A percentile compares a stretch with the other conserved stretches of the same genome.
Evolutionary conservation across 345 rosid genomes (phyloP).

Genomic region (Litchi chinensis): DNA sequence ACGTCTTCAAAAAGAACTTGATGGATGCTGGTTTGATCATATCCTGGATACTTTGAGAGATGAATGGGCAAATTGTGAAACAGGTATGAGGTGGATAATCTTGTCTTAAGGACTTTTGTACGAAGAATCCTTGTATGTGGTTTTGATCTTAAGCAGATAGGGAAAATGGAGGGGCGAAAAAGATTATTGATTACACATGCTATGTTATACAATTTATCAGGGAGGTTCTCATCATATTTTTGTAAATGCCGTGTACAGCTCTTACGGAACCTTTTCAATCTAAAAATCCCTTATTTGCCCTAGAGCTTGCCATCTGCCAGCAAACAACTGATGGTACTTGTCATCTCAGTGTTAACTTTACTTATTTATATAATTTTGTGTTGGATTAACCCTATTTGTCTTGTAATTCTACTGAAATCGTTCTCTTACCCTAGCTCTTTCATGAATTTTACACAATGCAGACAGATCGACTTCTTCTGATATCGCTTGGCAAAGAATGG

Average conservation of each 20-base stretch:
- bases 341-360: background rate
- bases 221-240: constrained; percentile 12
- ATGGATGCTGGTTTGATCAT: constrained; percentile 67
- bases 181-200: background rate
- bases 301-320: constrained; percentile 47
- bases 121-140: background rate
- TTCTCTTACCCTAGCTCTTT: background rate
- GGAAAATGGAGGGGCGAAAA: background rate
- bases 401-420: constrained; percentile 1
- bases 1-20: constrained; percentile 51
- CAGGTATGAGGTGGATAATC: constrained; percentile 35
- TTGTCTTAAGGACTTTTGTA: background rate
- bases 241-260: constrained; percentile 37
- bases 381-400: background rate
- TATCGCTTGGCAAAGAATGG: constrained; percentile 62
- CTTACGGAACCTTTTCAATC: constrained; percentile 44
- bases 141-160: background rate
- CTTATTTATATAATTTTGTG: background rate
- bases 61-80: constrained; percentile 54
- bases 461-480: constrained; percentile 29
- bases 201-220: background rate
- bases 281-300: constrained; percentile 50
- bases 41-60: constrained; percentile 42
- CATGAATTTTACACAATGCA: constrained; percentile 28
- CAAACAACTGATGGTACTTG: constrained; percentile 35